phyloP scores from a whole-genome alignment of 2,329 filamentous ascomycete genomes.

The Fusarium humuli region DNA sequence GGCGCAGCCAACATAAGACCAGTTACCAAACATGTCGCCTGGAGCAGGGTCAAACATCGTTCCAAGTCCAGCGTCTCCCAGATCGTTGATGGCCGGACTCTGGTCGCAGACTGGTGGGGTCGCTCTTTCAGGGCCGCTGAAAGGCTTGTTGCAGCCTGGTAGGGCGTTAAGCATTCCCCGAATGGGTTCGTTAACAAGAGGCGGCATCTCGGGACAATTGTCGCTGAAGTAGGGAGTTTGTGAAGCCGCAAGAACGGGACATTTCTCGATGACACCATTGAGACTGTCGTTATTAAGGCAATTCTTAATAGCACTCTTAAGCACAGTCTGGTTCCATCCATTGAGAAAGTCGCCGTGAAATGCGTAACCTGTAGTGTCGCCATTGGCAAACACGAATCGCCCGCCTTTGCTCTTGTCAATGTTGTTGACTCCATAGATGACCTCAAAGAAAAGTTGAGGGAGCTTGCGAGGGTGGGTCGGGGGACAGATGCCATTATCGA shows the following conservation, averaged over 20 bases:
- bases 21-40: slow-evolving; percentile 34
- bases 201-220: slow-evolving; percentile 39
- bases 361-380: slow-evolving; percentile 41
- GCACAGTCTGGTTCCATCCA: slow-evolving; percentile 35
- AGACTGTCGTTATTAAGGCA: slow-evolving; percentile 40
- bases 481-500: slow-evolving; percentile 42
- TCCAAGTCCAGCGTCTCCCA: slow-evolving; percentile 14
- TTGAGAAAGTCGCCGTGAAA: slow-evolving; percentile 44
- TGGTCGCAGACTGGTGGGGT: slow-evolving; percentile 16
- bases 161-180: slow-evolving; percentile 34
- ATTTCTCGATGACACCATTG: slow-evolving; percentile 24
- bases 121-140: slow-evolving; percentile 27
- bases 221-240: slow-evolving; percentile 37
- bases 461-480: slow-evolving; percentile 38
- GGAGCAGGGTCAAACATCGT: slow-evolving; percentile 30
- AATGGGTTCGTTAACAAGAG: slow-evolving; percentile 33
- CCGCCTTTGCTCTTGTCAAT: slow-evolving; percentile 42
- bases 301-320: slow-evolving; percentile 31
- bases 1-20: slow-evolving; percentile 38
- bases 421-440: slow-evolving; percentile 40
- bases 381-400: slow-evolving; percentile 41
- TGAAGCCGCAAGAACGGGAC: slow-evolving; percentile 34
- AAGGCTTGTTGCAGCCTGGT: slow-evolving; percentile 38
- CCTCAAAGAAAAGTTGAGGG: slow-evolving; percentile 41
- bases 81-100: slow-evolving; percentile 24